Evolutionary conservation across 2,329 filamentous ascomycete species (phyloP), one percentile per base, ranked within the genome.

Genomic region (Xylariaceae sp.): DNA sequence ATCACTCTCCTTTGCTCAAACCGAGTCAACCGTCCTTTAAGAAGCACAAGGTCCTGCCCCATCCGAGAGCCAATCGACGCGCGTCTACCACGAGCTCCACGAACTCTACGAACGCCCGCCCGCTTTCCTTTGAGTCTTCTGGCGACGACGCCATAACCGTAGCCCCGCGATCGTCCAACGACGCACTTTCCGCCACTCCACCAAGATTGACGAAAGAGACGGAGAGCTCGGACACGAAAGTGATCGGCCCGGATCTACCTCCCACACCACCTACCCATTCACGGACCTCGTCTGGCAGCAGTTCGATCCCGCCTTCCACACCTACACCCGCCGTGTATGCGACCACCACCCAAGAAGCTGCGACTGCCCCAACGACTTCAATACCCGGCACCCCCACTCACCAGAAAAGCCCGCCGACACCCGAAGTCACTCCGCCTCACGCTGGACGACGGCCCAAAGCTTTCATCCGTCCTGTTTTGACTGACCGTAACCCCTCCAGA

Each of bases 371-470:
- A 43, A 70, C 67, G 44, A 70, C 67, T 47, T 59, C 73, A 10
- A 54, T 52, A 39, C 77, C 77, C n/a, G 71, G 73, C 47, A 88
- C 85, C 5, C 83, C 85, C 44, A 77, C 82, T 27, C 80, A 82
- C 56, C 81, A 85, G 56, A 77, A 78, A 61, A 87, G 82, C 59
- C 85, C 85, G 14, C 86, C 85, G 31, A 90, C 87, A 3, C 87
- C 87, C 32, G 87, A 90, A 67, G 79, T 86, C 41, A 90, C 87
- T 14, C 87, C 86, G 45, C 87, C 87, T 33, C 78, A 82, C 52
- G 66, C 68, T 39, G 62, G 65, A 42, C 67, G 66, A 35, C 74
- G 73, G 49, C 68, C 74, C 14, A 73, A 71, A 61, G 62, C 69
- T 46, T 27, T 27, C 22, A 62, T 73, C 41, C 77, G 78, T 31